Percentiles rank a stretch among this genome's conserved stretches.
phyloP scores from a whole-genome alignment of 1,284 basidiomycete species.

The Cutaneotrichosporon sp. region DNA sequence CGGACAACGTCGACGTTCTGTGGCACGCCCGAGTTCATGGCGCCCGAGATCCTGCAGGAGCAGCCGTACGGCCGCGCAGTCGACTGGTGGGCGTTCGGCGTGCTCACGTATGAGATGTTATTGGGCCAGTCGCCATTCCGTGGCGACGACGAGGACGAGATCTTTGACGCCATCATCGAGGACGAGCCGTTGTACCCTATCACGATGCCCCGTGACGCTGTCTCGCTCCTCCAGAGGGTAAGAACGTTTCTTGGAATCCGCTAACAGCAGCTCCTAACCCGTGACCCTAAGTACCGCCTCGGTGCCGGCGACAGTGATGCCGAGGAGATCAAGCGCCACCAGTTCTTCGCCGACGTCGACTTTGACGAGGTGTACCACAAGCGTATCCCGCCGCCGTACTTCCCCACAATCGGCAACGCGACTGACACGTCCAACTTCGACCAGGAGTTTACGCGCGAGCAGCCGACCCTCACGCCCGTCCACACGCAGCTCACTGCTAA shows the following conservation, averaged over 20 bases:
- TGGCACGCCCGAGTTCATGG: constrained; percentile 99
- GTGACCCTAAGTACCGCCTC: constrained; percentile 89
- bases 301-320: constrained; percentile 90
- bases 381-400: constrained; percentile 94
- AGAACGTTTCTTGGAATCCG: constrained; percentile 14
- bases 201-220: constrained; percentile 98
- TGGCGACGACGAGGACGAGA: constrained; percentile 99
- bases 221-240: constrained; percentile 91
- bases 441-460: constrained; percentile 94
- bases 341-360: constrained; percentile 97
- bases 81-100: constrained; percentile 99
- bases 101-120: constrained; percentile 98
- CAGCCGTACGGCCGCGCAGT: constrained; percentile 97
- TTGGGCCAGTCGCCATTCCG: constrained; percentile 98
- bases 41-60: constrained; percentile 97
- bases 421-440: constrained; percentile 74
- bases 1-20: constrained; percentile 99
- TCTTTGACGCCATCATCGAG: constrained; percentile 98
- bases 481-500: constrained; percentile 88
- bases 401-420: constrained; percentile 72
- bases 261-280: constrained; percentile 74
- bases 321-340: constrained; percentile 94
- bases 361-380: constrained; percentile 96
- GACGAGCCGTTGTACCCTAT: constrained; percentile 98
- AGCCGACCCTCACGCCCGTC: constrained; percentile 95